A percentile compares a stretch with the other conserved stretches of the same genome.
Conservation (phyloP, 371 early-diverging fungal species). For the Mucor circinelloides region DNA sequence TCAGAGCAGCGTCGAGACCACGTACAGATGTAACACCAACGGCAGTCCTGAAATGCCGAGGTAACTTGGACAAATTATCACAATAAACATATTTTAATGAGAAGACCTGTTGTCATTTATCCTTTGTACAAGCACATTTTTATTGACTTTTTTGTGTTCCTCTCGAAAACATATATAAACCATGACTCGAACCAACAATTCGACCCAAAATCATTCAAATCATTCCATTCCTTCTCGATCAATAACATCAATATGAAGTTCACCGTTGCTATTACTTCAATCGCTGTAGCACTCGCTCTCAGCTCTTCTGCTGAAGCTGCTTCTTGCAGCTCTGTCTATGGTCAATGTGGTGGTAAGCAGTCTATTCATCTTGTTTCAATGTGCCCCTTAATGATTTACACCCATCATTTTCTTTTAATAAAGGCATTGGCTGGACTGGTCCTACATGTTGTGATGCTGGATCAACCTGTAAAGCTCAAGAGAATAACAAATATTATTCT, state of each 20-base stretch:
- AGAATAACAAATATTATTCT: constrained; percentile 31
- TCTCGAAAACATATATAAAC: not conserved
- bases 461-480: constrained; percentile 29
- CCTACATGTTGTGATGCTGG: constrained; percentile 43
- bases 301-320: constrained; percentile 15
- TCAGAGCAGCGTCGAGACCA: not conserved
- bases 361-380: not conserved
- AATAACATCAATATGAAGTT: not conserved
- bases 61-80: not conserved
- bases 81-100: not conserved
- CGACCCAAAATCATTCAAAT: not conserved
- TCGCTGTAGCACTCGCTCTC: constrained; percentile 6
- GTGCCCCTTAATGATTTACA: not conserved
- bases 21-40: not conserved
- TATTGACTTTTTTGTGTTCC: not conserved
- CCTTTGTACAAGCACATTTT: not conserved
- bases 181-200: not conserved
- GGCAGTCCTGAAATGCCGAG: not conserved
- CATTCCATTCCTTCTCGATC: not conserved
- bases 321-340: constrained; percentile 25
- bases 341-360: constrained; percentile 39
- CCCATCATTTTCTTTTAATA: not conserved
- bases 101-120: not conserved
- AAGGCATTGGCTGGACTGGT: constrained; percentile 37
- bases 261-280: not conserved